These are phyloP conservation scores for Irpex sp. DNA, from an alignment of 1,284 basidiomycete genomes.

Conservation along the genomic window DNA sequence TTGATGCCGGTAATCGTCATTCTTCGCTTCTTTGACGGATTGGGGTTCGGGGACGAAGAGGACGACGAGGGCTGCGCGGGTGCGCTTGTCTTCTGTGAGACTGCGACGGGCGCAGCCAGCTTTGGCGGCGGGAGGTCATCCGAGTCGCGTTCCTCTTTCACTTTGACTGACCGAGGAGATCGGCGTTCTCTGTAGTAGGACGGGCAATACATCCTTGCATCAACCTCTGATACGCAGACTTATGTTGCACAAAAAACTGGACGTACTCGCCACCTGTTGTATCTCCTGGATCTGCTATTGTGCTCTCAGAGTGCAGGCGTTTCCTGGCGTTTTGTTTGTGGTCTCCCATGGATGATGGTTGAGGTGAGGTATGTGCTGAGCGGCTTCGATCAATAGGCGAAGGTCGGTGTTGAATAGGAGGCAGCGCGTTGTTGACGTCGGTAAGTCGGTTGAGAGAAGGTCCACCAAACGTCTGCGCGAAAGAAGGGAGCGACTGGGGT, in stretches of 20 bases:
- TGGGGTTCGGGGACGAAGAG: constrained; percentile 37
- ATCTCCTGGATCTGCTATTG: constrained; percentile 18
- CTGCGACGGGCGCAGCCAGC: constrained; percentile 21
- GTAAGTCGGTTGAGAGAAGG: constrained; percentile 48
- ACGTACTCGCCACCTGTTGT: constrained; percentile 28
- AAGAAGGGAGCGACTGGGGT: constrained; percentile 68
- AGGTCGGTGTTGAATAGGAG: constrained; percentile 53
- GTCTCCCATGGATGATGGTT: constrained; percentile 27
- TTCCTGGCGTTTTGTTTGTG: constrained; percentile 20
- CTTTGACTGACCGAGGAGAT: constrained; percentile 42
- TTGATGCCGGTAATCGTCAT: constrained; percentile 64
- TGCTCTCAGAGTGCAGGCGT: constrained; percentile 25
- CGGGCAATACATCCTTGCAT: constrained; percentile 20
- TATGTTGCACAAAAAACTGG: constrained; percentile 24
- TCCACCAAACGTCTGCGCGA: constrained; percentile 64
- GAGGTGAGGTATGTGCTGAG: constrained; percentile 25
- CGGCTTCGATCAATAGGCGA: constrained; percentile 27
- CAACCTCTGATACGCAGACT: too few species aligned
- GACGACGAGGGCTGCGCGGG: constrained; percentile 11
- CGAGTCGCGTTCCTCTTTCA: constrained; percentile 62
- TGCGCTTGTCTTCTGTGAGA: constrained; percentile 6
- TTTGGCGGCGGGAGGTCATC: constrained; percentile 33
- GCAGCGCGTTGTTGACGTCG: constrained; percentile 47
- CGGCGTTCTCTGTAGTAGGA: constrained; percentile 31
- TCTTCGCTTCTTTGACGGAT: constrained; percentile 68